Percentiles rank a stretch among this genome's conserved stretches.
Evolutionary conservation across 129 eudicot genomes (phyloP).

Genomic region (Tagetes patula): DNA sequence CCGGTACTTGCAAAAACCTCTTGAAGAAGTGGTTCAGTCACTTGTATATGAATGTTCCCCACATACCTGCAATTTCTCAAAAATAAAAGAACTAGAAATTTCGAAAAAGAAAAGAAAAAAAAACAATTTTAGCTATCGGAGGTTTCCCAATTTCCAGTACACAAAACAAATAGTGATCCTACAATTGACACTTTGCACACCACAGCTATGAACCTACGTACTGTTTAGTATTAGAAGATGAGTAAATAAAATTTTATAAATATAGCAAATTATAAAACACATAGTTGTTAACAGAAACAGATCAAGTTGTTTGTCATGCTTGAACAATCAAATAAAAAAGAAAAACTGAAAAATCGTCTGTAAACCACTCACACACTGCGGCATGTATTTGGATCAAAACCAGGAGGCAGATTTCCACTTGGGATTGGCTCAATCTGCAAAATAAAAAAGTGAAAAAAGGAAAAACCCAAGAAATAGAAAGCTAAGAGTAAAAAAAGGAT

Average conservation of each 20-base stretch:
- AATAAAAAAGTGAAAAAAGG: slow-evolving; percentile 41
- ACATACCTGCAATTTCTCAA: slow-evolving; percentile 80
- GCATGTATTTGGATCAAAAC: slow-evolving; percentile 97
- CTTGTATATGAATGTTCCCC: slow-evolving; percentile 85
- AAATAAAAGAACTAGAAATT: slow-evolving; percentile 43
- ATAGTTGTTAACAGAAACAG: not conserved
- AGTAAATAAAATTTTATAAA: slow-evolving; percentile 3
- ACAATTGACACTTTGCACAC: slow-evolving; percentile 24
- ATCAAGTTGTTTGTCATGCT: slow-evolving; percentile 29
- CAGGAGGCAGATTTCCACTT: slow-evolving; percentile 99
- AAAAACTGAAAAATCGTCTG: slow-evolving; percentile 30
- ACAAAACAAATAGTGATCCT: slow-evolving; percentile 31
- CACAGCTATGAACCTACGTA: slow-evolving; percentile 13
- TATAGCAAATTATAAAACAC: slow-evolving; percentile 14
- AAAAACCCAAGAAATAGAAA: slow-evolving; percentile 18
- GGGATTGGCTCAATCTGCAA: slow-evolving; percentile 98
- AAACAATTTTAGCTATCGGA: slow-evolving; percentile 7
- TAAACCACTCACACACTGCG: slow-evolving; percentile 97
- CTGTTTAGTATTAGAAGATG: slow-evolving; percentile 1
- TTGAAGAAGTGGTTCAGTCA: slow-evolving; percentile 87
- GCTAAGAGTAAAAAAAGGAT: slow-evolving; percentile 18
- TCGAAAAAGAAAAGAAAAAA: slow-evolving; percentile 25
- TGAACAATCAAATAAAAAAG: slow-evolving; percentile 26
- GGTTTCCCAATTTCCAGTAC: slow-evolving; percentile 19
- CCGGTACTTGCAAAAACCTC: slow-evolving; percentile 87